phyloP scores from a whole-genome alignment of 2,329 filamentous ascomycete species.

The Stenocarpella maydis region DNA sequence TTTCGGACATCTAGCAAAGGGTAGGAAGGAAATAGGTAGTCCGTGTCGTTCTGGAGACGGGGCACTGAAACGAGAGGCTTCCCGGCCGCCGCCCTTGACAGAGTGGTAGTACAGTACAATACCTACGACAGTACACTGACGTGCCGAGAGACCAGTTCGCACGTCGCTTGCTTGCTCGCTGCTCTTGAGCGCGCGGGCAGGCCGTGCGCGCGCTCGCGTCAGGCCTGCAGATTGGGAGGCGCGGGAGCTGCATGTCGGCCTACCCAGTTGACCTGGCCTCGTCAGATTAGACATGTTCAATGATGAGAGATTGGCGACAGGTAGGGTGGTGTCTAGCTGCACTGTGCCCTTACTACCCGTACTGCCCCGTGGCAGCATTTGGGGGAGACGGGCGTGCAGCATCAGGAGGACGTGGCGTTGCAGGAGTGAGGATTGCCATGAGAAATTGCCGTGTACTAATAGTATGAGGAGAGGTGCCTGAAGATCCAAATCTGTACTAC shows the following conservation, averaged over 20 bases:
- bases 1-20: conserved; percentile 8
- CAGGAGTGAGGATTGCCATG: conserved; percentile 29
- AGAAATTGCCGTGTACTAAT: conserved; percentile 27
- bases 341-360: background rate
- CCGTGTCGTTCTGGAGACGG: background rate
- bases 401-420: conserved; percentile 31
- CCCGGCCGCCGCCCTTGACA: conserved; percentile 18
- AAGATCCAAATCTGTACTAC: conserved; percentile 35
- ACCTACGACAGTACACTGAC: background rate
- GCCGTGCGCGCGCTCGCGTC: background rate
- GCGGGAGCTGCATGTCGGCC: conserved; percentile 4
- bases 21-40: too few species aligned
- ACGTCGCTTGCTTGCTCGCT: too few species aligned
- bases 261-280: background rate
- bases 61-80: conserved; percentile 24
- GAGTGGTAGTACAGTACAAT: background rate
- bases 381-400: background rate
- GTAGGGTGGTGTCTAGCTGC: conserved; percentile 17
- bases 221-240: conserved; percentile 26
- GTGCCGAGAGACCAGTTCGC: conserved; percentile 10
- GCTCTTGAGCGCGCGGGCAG: too few species aligned
- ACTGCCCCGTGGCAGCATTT: background rate
- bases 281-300: conserved; percentile 16
- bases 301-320: conserved; percentile 21
- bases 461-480: conserved; percentile 12